Conservation (phyloP, 768 basidiomycete species). For the Tulasnella sp. region DNA sequence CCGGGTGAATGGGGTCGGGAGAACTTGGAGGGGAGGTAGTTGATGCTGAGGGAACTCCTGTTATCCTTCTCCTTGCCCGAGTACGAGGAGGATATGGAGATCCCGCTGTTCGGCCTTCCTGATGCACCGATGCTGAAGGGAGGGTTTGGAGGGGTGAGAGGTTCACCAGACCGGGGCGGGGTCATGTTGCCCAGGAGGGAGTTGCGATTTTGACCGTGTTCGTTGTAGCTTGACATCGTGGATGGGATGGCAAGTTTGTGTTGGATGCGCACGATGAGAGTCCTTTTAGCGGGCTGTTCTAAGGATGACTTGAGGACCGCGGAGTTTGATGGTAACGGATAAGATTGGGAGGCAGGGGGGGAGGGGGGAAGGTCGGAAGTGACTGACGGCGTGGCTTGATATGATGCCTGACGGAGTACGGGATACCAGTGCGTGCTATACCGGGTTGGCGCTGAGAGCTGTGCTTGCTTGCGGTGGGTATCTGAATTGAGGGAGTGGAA, state of each 20-base stretch:
- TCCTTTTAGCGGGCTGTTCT: neutral
- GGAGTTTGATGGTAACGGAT: neutral
- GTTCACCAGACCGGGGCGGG: neutral
- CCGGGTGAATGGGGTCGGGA: constrained; percentile 47
- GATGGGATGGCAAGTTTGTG: neutral
- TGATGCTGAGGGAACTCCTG: constrained; percentile 51
- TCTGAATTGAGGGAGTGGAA: neutral
- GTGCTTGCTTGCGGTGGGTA: neutral
- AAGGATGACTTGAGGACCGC: neutral
- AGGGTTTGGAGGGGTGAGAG: constrained; percentile 30
- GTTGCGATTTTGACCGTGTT: constrained; percentile 26
- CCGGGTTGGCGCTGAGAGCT: neutral
- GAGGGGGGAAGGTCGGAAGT: neutral
- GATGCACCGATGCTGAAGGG: constrained; percentile 29
- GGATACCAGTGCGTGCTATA: neutral
- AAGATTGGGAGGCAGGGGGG: neutral
- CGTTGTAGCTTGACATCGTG: constrained; percentile 10
- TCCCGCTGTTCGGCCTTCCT: constrained; percentile 9
- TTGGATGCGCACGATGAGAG: neutral
- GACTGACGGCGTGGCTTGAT: neutral
- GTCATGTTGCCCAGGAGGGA: constrained; percentile 28
- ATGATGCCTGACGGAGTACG: neutral
- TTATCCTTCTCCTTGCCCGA: constrained; percentile 13
- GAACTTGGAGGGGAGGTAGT: constrained; percentile 77
- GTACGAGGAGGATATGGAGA: neutral